Conservation (phyloP, 495 filamentous ascomycete genomes). For the Penicillium longicatenatum region DNA sequence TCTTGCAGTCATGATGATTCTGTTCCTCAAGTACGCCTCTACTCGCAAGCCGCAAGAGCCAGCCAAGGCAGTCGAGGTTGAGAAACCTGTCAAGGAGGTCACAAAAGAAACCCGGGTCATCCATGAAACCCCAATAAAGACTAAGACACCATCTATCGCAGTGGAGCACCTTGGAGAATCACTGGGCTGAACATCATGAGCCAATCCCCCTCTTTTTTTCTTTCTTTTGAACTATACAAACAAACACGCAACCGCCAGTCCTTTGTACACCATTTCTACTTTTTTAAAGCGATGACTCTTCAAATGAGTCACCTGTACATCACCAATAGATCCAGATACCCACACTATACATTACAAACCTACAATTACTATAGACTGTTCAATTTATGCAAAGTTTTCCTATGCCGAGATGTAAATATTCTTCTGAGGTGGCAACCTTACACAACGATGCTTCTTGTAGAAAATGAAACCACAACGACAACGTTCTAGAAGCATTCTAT, state of each 20-base stretch:
- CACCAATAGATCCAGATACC: constrained; percentile 2
- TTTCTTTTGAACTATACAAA: neutral
- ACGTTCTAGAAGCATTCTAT: too few relatives aligned
- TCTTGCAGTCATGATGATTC: constrained; percentile 46
- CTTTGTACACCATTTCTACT: neutral
- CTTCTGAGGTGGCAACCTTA: too few relatives aligned
- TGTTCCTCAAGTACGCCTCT: constrained; percentile 50
- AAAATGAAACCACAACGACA: too few relatives aligned
- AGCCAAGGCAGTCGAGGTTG: constrained; percentile 35
- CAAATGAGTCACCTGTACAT: constrained; percentile 3
- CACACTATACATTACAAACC: neutral
- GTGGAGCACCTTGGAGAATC: constrained; percentile 40
- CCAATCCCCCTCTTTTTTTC: neutral
- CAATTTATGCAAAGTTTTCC: too few relatives aligned
- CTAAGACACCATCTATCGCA: constrained; percentile 11
- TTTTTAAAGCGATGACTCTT: neutral
- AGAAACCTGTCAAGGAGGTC: constrained; percentile 37
- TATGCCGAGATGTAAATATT: too few relatives aligned
- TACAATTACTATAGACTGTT: neutral
- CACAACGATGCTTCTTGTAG: too few relatives aligned
- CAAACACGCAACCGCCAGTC: neutral
- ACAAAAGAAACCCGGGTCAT: constrained; percentile 26
- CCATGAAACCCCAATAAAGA: constrained; percentile 19
- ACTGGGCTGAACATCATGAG: constrained; percentile 32
- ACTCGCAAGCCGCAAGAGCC: constrained; percentile 33